phyloP scores from a whole-genome alignment of 768 basidiomycete species.

The Calocera viscosa region DNA sequence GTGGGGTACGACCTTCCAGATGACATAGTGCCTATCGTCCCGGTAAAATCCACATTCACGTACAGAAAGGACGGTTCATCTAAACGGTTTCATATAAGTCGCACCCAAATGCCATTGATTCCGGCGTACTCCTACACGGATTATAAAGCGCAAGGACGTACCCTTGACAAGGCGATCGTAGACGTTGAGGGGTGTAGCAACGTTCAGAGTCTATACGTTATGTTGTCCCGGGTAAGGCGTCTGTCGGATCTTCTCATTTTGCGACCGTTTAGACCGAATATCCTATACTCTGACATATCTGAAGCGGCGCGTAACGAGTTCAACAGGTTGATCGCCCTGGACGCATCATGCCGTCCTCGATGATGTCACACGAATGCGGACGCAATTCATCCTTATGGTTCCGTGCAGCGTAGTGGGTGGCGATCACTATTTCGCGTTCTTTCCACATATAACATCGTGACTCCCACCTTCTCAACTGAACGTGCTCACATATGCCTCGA shows the following conservation, averaged over 20 bases:
- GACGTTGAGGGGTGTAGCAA: not conserved
- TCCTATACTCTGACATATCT: too few relatives aligned
- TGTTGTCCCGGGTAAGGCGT: slow-evolving; percentile 10
- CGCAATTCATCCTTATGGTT: too few relatives aligned
- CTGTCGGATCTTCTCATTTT: not conserved
- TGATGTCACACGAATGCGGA: too few relatives aligned
- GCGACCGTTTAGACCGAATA: not conserved
- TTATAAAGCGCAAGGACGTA: slow-evolving; percentile 10
- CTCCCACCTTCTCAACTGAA: too few relatives aligned
- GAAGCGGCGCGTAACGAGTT: too few relatives aligned
- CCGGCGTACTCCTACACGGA: slow-evolving; percentile 13
- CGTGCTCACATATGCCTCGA: too few relatives aligned
- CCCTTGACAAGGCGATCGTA: slow-evolving; percentile 3
- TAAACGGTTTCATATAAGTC: not conserved
- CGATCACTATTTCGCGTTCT: too few relatives aligned
- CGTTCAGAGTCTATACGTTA: slow-evolving; percentile 7
- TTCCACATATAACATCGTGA: too few relatives aligned
- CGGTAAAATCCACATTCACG: not conserved
- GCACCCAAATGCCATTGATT: not conserved
- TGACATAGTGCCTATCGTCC: not conserved
- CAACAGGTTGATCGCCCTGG: too few relatives aligned
- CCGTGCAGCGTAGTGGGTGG: too few relatives aligned
- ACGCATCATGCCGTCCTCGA: too few relatives aligned
- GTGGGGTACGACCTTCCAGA: not conserved
- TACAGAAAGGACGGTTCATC: not conserved